phyloP scores from a whole-genome alignment of 345 rosid species.

The Sonneratia caseolaris region DNA sequence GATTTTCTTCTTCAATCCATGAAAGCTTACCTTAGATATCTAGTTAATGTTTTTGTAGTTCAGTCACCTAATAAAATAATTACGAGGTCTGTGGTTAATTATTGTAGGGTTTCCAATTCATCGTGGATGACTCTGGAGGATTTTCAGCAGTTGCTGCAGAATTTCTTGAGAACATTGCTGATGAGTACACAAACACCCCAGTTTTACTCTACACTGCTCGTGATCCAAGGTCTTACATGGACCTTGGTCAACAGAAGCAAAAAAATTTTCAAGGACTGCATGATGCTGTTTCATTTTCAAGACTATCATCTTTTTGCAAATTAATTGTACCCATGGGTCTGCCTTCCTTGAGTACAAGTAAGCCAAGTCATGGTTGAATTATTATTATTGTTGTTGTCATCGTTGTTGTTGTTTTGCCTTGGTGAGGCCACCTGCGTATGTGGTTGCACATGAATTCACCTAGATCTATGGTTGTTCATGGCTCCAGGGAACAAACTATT shows the following conservation, averaged over 20 bases:
- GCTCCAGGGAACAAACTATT: no score
- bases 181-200: conserved; percentile 67
- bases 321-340: conserved; percentile 77
- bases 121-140: conserved; percentile 84
- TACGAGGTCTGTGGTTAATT: neutral
- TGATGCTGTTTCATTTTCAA: conserved; percentile 76
- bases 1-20: neutral
- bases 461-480: no score
- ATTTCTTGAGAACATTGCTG: conserved; percentile 69
- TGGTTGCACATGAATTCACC: no score
- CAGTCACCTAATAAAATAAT: neutral
- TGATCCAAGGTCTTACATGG: conserved; percentile 40
- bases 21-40: neutral
- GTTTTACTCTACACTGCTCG: conserved; percentile 60
- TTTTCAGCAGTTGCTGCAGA: conserved; percentile 76
- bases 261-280: conserved; percentile 52
- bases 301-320: conserved; percentile 54
- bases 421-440: no score
- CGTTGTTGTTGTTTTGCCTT: no score
- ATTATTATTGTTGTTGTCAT: neutral
- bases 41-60: neutral
- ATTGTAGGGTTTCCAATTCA: conserved; percentile 77
- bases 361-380: conserved; percentile 1
- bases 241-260: conserved; percentile 33
- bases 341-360: conserved; percentile 63